Base-by-base conservation (phyloP, 805 yeast genomes). In the Teunomyces pallodes region DNA sequence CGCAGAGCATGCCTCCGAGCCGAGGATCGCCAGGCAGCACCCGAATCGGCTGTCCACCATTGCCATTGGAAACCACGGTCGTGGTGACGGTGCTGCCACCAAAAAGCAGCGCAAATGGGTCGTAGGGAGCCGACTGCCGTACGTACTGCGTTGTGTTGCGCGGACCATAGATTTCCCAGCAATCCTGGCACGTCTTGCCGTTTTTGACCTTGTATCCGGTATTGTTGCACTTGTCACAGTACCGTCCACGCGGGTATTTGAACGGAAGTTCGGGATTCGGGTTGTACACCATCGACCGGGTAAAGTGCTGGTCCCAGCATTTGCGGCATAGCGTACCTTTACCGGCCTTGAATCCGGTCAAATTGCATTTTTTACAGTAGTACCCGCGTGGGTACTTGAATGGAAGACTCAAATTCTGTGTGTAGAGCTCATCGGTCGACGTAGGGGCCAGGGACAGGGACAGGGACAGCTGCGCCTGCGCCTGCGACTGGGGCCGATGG, bases 1-100 rank as follows among this genome's bases (percentile, higher is more conserved):
- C 89, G 67, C 96, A 89, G 2, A 84, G 54, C 0, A 74, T 62
- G 0, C 96, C 96, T 0, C 96, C 96, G 26, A 52, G 79, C 10
- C 76, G 53, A 2, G 94, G 92, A 57, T 88, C 96, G 2, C 96
- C 96, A 0, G 96, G 94, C 16, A 58, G 61, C 1, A 87, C 36
- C 45, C 33, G 36, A 20, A n/a, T 46, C 32, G 27, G 41, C 29
- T 16, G 49, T 30, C 29, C 48, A 24, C 28, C n/a, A 8, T 16
- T 32, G 17, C 14, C 14, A 13, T 27, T 24, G 27, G 38, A 45
- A 4, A 42, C 48, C 14, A 43, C 33, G 7, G 41, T 36, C 9
- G 44, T 33, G 3, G 51, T 33, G 7, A 38, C 14, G 16, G 48
- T 17, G 17, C 36, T 13, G 32, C 43, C 31, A 10, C 47, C 47